Conservation (phyloP, 495 filamentous ascomycete genomes). For the Evernia prunastri region DNA sequence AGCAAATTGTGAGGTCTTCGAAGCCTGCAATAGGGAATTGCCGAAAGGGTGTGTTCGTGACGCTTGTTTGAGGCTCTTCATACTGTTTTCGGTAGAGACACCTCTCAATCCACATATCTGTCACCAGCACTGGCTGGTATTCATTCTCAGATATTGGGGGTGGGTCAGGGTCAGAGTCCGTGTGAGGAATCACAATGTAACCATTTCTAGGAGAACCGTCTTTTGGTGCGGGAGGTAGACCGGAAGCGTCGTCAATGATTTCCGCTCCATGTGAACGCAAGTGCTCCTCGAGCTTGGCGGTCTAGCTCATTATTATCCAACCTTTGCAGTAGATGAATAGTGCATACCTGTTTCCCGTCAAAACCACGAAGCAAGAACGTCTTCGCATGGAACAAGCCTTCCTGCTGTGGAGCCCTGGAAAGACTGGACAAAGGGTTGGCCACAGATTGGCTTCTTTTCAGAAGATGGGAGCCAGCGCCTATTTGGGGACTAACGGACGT, state of each 20-base stretch:
- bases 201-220: slow-evolving; percentile 38
- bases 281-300: slow-evolving; percentile 43
- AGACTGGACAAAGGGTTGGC: not conserved
- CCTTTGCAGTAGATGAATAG: not conserved
- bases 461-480: not conserved
- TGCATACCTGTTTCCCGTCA: slow-evolving; percentile 44
- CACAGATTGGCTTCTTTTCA: not conserved
- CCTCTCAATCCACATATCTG: slow-evolving; percentile 87
- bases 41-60: slow-evolving; percentile 69
- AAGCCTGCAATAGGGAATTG: slow-evolving; percentile 65
- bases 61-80: slow-evolving; percentile 60
- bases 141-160: slow-evolving; percentile 40
- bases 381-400: slow-evolving; percentile 47
- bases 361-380: slow-evolving; percentile 65
- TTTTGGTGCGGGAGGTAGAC: slow-evolving; percentile 37
- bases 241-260: slow-evolving; percentile 37
- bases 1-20: slow-evolving; percentile 59
- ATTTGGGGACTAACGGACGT: not conserved
- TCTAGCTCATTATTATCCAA: slow-evolving; percentile 28
- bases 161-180: slow-evolving; percentile 33
- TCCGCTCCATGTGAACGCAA: slow-evolving; percentile 48
- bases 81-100: slow-evolving; percentile 70
- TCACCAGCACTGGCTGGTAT: slow-evolving; percentile 53
- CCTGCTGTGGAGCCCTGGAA: slow-evolving; percentile 15
- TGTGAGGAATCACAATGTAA: slow-evolving; percentile 53